Evolutionary conservation across 768 basidiomycete genomes (phyloP).

Genomic region (Strobilomyces dryophilus): DNA sequence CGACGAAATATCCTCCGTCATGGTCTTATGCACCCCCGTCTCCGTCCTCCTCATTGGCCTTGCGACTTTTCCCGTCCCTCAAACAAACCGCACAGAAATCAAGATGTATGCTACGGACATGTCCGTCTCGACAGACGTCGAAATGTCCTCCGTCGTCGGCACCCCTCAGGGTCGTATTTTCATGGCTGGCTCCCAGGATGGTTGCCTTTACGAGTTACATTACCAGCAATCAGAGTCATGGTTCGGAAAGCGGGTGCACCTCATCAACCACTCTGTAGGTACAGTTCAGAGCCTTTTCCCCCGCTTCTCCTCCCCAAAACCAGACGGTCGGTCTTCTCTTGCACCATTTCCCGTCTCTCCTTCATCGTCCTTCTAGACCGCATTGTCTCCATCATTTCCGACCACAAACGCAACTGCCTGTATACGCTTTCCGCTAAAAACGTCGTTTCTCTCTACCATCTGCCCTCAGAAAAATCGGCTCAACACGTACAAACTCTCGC

Average conservation of each 20-base stretch:
- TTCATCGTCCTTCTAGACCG: conserved; percentile 48
- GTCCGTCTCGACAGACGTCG: conserved; percentile 68
- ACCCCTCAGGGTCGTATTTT: conserved; percentile 85
- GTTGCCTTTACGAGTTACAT: conserved; percentile 86
- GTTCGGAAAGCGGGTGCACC: conserved; percentile 83
- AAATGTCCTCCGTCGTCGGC: conserved; percentile 82
- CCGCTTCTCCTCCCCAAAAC: conserved; percentile 56
- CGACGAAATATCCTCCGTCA: conserved; percentile 83
- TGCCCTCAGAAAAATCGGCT: conserved; percentile 59
- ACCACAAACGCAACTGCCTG: conserved; percentile 64
- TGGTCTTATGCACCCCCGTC: conserved; percentile 86
- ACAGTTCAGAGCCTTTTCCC: conserved; percentile 78
- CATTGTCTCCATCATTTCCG: conserved; percentile 63
- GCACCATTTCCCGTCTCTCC: not conserved
- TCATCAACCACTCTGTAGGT: conserved; percentile 84
- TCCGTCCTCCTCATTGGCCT: conserved; percentile 84
- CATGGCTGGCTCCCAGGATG: conserved; percentile 82
- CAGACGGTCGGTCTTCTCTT: conserved; percentile 53
- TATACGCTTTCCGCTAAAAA: conserved; percentile 71
- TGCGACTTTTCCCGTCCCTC: conserved; percentile 43
- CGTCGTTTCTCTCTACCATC: conserved; percentile 63
- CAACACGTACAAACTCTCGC: conserved; percentile 73
- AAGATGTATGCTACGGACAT: conserved; percentile 90
- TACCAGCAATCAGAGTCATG: conserved; percentile 90
- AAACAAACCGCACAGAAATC: conserved; percentile 61